A percentile compares a stretch with the other conserved stretches of the same genome.
Evolutionary conservation across 1,139 yeast species (phyloP).

Genomic region (Magnusiomyces sp.): DNA sequence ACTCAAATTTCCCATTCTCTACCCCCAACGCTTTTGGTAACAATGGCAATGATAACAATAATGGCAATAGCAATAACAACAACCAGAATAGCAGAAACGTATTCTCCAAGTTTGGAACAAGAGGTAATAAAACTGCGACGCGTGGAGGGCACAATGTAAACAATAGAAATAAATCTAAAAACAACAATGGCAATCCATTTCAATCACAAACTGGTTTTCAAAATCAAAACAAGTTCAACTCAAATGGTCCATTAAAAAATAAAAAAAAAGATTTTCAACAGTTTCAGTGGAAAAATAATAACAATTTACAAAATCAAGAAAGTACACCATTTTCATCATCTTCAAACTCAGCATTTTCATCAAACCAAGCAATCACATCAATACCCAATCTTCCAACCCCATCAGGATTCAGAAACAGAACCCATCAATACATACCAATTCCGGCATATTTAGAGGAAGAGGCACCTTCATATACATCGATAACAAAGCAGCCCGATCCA

Average conservation of each 20-base stretch:
- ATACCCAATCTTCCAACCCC: constrained; percentile 14
- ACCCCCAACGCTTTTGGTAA: background rate
- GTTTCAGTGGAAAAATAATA: background rate
- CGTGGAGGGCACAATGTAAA: background rate
- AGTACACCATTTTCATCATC: too few relatives aligned
- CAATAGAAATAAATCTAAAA: background rate
- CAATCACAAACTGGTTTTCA: constrained; percentile 2
- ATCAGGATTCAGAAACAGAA: constrained; percentile 11
- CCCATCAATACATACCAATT: constrained; percentile 2
- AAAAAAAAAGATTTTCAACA: constrained; percentile 10
- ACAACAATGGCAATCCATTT: background rate
- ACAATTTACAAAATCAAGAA: too few relatives aligned
- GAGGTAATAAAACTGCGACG: too few relatives aligned
- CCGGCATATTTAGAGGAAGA: constrained; percentile 8
- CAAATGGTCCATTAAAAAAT: constrained; percentile 1
- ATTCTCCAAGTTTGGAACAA: too few relatives aligned
- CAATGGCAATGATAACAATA: background rate
- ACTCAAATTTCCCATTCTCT: background rate
- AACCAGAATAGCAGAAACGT: background rate
- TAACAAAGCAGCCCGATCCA: constrained; percentile 18
- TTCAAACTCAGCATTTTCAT: background rate
- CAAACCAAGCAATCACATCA: constrained; percentile 3
- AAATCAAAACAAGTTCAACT: too few relatives aligned
- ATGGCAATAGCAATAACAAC: constrained; percentile 1
- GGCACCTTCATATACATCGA: constrained; percentile 3